Percentiles rank a stretch among this genome's conserved stretches.
phyloP scores from a whole-genome alignment of 2,329 filamentous ascomycete species.

The Stachybotrys chlorohalonatus region DNA sequence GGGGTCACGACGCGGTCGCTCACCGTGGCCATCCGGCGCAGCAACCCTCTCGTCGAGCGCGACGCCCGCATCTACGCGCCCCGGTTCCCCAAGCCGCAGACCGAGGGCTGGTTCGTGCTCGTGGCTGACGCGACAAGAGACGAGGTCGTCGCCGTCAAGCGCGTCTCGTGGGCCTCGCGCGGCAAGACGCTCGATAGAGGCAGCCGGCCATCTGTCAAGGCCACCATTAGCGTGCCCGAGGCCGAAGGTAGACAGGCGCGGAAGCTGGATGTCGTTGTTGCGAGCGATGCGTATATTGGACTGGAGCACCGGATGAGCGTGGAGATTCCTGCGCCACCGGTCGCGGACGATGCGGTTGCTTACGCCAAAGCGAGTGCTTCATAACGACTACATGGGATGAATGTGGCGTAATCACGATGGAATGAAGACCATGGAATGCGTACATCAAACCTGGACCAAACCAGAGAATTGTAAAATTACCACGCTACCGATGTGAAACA shows the following conservation, averaged over 20 bases:
- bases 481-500: no score
- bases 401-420: neutral
- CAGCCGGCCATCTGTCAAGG: constrained; percentile 40
- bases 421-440: neutral
- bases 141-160: constrained; percentile 78
- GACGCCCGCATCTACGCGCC: constrained; percentile 79
- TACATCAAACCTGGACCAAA: no score
- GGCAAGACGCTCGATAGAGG: constrained; percentile 27
- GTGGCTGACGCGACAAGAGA: constrained; percentile 59
- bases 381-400: no score
- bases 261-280: constrained; percentile 63
- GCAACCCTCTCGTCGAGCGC: constrained; percentile 54
- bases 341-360: constrained; percentile 36
- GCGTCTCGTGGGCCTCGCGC: constrained; percentile 59
- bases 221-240: constrained; percentile 52
- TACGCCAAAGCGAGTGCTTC: constrained; percentile 23
- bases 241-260: constrained; percentile 35
- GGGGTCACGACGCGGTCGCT: constrained; percentile 55
- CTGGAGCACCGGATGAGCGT: constrained; percentile 50
- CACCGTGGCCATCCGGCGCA: constrained; percentile 53
- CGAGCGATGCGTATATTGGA: constrained; percentile 83
- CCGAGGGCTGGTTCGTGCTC: constrained; percentile 84
- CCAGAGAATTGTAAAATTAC: no score
- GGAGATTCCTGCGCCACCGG: constrained; percentile 40
- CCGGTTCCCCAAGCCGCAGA: constrained; percentile 87